Conservation (phyloP, 176 grass and related monocot genomes). For the Carex myosuroides region DNA sequence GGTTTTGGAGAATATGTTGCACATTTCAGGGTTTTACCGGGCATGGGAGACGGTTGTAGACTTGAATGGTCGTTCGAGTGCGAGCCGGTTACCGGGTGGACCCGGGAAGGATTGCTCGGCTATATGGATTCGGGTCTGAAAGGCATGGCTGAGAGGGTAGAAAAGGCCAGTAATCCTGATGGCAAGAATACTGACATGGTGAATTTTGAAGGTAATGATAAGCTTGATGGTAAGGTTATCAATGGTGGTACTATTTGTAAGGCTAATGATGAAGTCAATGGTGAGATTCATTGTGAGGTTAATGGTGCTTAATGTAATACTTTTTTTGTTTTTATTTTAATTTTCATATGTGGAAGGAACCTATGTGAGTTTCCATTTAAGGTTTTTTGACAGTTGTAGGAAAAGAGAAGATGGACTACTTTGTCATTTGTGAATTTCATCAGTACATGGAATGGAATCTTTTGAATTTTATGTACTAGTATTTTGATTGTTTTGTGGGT, state of each 20-base stretch:
- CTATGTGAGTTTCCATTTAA: background rate
- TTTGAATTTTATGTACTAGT: background rate
- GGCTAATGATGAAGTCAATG: background rate
- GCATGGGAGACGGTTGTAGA: slow-evolving; percentile 6
- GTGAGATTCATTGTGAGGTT: background rate
- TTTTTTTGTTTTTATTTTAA: background rate
- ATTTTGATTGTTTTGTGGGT: background rate
- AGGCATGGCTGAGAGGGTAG: slow-evolving; percentile 44
- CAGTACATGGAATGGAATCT: background rate
- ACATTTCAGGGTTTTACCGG: slow-evolving; percentile 21
- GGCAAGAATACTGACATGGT: background rate
- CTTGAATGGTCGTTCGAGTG: slow-evolving; percentile 63
- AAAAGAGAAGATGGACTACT: background rate
- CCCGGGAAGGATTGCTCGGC: slow-evolving; percentile 29
- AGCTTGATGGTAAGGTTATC: background rate
- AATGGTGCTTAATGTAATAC: background rate
- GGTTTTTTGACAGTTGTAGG: background rate
- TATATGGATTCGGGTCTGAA: slow-evolving; percentile 37
- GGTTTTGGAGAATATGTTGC: slow-evolving; percentile 52
- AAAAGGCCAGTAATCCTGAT: slow-evolving; percentile 8
- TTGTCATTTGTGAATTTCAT: background rate
- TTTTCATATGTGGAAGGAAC: background rate
- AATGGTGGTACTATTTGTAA: background rate
- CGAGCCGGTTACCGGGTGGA: slow-evolving; percentile 55
- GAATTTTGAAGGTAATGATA: background rate